phyloP scores from a whole-genome alignment of 495 filamentous ascomycete species.

The Sphaerosporella brunnea region DNA sequence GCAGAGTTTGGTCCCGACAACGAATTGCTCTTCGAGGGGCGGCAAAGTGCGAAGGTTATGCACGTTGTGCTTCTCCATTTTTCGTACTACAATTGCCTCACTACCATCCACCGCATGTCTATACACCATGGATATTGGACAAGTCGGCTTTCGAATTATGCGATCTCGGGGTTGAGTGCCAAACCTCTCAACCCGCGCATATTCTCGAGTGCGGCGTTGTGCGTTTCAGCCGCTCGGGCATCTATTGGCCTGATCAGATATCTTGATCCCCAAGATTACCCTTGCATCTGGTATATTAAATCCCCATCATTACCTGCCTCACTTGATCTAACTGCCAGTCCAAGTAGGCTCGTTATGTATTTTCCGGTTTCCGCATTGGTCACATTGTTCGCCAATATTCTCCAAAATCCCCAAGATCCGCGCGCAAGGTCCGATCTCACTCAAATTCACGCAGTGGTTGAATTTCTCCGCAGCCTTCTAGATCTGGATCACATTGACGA shows the following conservation, averaged over 20 bases:
- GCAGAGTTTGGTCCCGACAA: constrained; percentile 87
- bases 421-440: constrained; percentile 74
- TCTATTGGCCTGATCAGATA: constrained; percentile 90
- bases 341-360: constrained; percentile 73
- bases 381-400: constrained; percentile 88
- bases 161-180: constrained; percentile 81
- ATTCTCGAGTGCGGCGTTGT: constrained; percentile 82
- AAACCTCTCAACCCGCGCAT: constrained; percentile 81
- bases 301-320: neutral
- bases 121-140: constrained; percentile 98
- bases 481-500: constrained; percentile 56
- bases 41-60: constrained; percentile 77
- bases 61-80: constrained; percentile 90
- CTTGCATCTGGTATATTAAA: constrained; percentile 66
- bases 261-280: constrained; percentile 84
- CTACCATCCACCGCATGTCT: constrained; percentile 96
- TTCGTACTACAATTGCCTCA: constrained; percentile 92
- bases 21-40: constrained; percentile 64
- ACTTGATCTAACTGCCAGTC: constrained; percentile 18
- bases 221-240: constrained; percentile 77
- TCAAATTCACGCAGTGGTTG: constrained; percentile 82
- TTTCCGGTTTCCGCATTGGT: constrained; percentile 92
- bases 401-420: constrained; percentile 85
- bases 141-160: constrained; percentile 82
- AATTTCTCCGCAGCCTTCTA: constrained; percentile 48